These are phyloP conservation scores for Catharanthus roseus DNA, from an alignment of 257 asterid genomes.

Conservation along the genomic window DNA sequence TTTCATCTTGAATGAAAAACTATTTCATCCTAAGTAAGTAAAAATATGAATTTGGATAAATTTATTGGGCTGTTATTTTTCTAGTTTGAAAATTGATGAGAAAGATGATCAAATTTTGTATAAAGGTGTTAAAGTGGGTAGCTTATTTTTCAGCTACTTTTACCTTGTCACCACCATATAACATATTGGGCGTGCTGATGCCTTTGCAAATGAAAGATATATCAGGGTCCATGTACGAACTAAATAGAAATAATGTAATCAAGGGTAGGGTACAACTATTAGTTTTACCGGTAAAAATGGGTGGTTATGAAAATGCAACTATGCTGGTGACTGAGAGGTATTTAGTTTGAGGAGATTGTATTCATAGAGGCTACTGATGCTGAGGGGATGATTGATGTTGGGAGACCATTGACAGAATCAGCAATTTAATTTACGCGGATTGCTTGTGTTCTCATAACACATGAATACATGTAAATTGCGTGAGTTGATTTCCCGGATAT, in stretches of 20 bases:
- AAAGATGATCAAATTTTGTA: neutral
- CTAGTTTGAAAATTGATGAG: neutral
- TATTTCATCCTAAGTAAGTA: neutral
- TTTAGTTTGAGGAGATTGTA: no score
- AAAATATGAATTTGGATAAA: neutral
- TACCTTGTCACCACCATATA: neutral
- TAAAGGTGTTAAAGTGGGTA: neutral
- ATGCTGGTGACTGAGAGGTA: neutral
- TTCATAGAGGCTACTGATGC: neutral
- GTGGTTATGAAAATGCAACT: neutral
- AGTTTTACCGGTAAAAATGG: no score
- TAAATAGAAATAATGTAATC: no score
- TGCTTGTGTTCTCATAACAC: no score
- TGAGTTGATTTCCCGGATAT: no score
- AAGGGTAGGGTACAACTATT: no score
- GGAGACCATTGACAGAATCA: no score
- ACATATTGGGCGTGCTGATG: neutral
- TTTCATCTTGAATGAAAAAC: neutral
- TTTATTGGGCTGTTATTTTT: neutral
- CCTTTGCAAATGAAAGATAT: neutral
- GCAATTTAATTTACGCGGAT: no score
- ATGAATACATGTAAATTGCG: no score
- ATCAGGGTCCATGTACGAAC: no score
- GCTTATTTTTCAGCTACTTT: neutral
- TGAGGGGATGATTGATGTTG: neutral